Percentiles rank a stretch among this genome's conserved stretches.
Evolutionary conservation across 2,329 filamentous ascomycete genomes (phyloP).

Genomic region (Penicillium nordicum): DNA sequence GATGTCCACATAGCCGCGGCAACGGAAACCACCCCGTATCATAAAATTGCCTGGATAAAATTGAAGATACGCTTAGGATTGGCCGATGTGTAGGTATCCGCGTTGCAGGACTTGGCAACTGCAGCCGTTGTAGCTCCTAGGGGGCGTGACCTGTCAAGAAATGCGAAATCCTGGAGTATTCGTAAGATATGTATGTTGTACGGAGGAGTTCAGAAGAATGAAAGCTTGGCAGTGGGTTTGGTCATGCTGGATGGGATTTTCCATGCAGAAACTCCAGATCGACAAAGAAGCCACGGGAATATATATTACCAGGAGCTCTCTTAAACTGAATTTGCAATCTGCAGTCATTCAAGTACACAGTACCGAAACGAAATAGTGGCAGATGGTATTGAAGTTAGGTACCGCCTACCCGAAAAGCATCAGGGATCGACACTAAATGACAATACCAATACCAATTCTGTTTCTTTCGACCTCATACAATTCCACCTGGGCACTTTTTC

Average conservation of each 20-base stretch:
- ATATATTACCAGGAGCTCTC: not conserved
- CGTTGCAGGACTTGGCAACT: conserved; percentile 9
- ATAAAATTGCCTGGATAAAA: not conserved
- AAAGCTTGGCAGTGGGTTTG: conserved; percentile 4
- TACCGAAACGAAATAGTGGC: not conserved
- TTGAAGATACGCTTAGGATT: not conserved
- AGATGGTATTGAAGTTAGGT: conserved; percentile 2
- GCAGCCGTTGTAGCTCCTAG: not conserved
- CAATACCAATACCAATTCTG: conserved; percentile 13
- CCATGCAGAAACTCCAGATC: conserved; percentile 8
- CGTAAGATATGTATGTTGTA: not conserved
- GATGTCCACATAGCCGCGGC: not conserved
- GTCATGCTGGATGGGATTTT: not conserved
- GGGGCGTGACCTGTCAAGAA: conserved; percentile 4
- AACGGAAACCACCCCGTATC: not conserved
- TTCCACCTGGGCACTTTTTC: conserved; percentile 20
- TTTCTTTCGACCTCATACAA: conserved; percentile 16
- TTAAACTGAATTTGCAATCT: not conserved
- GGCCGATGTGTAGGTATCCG: conserved; percentile 11
- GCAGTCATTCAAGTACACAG: not conserved
- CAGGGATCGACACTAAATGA: conserved; percentile 4
- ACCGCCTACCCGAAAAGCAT: conserved; percentile 8
- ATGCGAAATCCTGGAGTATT: not conserved
- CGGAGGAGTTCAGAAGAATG: not conserved
- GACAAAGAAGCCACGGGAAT: conserved; percentile 1